A percentile compares a stretch with the other conserved stretches of the same genome.
These are phyloP conservation scores for Aspergillus fructus DNA, from an alignment of 2,329 filamentous ascomycete species.

Conservation along the genomic window DNA sequence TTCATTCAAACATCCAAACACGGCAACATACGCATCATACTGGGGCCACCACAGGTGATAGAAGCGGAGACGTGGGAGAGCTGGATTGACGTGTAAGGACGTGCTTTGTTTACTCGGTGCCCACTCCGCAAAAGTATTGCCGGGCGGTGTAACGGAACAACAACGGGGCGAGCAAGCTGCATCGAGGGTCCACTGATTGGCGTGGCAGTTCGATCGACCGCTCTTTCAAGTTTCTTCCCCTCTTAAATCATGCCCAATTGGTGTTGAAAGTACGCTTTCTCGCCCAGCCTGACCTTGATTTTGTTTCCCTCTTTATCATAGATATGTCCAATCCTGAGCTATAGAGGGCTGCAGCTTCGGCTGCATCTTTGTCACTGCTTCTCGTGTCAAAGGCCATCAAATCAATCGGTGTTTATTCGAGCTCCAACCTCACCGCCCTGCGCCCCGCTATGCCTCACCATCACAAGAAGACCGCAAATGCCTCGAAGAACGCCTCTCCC, in stretches of 20 bases:
- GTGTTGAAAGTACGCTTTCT: conserved; percentile 8
- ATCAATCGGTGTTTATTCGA: conserved; percentile 25
- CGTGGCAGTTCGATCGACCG: conserved; percentile 16
- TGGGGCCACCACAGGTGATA: conserved; percentile 18
- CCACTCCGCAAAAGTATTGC: conserved; percentile 10
- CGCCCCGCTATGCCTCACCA: conserved; percentile 47
- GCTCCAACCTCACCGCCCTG: conserved; percentile 30
- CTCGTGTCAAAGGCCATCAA: conserved; percentile 27
- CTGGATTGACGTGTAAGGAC: conserved; percentile 27
- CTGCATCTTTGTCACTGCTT: conserved; percentile 39
- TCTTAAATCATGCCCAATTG: conserved; percentile 7
- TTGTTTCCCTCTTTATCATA: conserved; percentile 7
- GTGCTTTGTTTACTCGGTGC: conserved; percentile 35
- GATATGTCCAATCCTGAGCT: conserved; percentile 30
- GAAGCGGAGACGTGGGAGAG: conserved; percentile 7
- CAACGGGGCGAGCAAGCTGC: conserved; percentile 11
- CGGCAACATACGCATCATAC: conserved; percentile 19
- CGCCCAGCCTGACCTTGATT: conserved; percentile 6
- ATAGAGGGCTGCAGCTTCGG: conserved; percentile 46
- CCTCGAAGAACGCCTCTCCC: conserved; percentile 32
- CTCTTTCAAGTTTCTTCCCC: conserved; percentile 15
- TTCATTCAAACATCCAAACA: conserved; percentile 13
- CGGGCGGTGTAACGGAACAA: conserved; percentile 26
- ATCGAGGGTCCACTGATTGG: neutral
- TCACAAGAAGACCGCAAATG: conserved; percentile 43